Conservation (phyloP, 2,329 filamentous ascomycete genomes). For the Scedosporium aurantiacum region DNA sequence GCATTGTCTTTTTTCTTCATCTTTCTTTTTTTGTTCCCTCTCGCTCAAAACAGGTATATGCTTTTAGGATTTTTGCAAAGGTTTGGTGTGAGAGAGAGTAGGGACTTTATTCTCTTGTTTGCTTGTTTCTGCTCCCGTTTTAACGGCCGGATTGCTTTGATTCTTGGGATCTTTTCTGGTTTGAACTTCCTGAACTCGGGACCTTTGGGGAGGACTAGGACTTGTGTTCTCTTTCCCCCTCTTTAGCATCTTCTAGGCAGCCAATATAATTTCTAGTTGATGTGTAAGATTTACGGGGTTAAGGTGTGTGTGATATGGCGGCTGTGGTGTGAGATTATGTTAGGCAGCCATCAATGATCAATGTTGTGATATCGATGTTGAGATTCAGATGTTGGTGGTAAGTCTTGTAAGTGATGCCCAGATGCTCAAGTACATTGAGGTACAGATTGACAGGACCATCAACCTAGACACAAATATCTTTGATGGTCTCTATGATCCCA, state of each 20-base stretch:
- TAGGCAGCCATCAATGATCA: no score
- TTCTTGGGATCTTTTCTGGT: no score
- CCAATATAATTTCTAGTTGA: conserved; percentile 1
- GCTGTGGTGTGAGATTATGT: no score
- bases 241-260: neutral
- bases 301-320: no score
- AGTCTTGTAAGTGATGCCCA: no score
- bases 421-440: no score
- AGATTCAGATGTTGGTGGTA: no score
- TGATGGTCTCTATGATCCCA: no score
- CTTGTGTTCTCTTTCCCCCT: neutral
- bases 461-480: no score
- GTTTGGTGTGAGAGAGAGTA: neutral
- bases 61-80: neutral
- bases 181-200: neutral
- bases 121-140: neutral
- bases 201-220: neutral
- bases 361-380: no score
- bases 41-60: neutral
- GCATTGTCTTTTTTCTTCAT: neutral
- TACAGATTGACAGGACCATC: no score
- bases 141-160: neutral
- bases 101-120: no score
- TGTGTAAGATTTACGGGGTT: neutral
- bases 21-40: neutral